These are phyloP conservation scores for Nicotiana sylvestris DNA, from an alignment of 257 asterid genomes.

Conservation along the genomic window DNA sequence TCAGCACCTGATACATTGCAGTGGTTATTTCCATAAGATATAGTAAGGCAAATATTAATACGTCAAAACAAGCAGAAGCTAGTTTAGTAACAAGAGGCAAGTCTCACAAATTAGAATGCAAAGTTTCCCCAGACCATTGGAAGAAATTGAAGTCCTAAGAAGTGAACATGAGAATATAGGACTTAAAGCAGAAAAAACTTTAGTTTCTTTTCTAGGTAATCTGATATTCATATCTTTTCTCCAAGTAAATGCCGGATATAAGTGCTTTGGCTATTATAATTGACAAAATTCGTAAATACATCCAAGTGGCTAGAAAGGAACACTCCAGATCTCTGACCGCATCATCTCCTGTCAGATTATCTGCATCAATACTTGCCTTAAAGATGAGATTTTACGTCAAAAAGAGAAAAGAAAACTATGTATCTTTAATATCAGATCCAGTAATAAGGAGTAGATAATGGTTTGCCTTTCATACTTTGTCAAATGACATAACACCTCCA, in stretches of 20 bases:
- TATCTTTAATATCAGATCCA: neutral
- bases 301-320: neutral
- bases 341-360: neutral
- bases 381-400: neutral
- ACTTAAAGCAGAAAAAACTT: neutral
- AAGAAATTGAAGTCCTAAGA: neutral
- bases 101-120: no score
- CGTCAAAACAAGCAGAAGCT: neutral
- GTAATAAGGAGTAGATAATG: neutral
- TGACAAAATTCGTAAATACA: neutral
- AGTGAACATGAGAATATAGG: neutral
- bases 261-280: neutral
- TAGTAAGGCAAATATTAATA: neutral
- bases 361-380: neutral
- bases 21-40: neutral
- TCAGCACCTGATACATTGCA: constrained; percentile 49
- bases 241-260: neutral
- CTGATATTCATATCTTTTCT: neutral
- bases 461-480: neutral
- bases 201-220: neutral
- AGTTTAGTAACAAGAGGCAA: neutral
- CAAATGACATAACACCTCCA: neutral
- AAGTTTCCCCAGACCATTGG: neutral
- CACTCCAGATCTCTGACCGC: neutral
- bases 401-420: neutral